phyloP scores from a whole-genome alignment of 306 rosid genomes.

The barrel medic (Medicago truncatula) region DNA sequence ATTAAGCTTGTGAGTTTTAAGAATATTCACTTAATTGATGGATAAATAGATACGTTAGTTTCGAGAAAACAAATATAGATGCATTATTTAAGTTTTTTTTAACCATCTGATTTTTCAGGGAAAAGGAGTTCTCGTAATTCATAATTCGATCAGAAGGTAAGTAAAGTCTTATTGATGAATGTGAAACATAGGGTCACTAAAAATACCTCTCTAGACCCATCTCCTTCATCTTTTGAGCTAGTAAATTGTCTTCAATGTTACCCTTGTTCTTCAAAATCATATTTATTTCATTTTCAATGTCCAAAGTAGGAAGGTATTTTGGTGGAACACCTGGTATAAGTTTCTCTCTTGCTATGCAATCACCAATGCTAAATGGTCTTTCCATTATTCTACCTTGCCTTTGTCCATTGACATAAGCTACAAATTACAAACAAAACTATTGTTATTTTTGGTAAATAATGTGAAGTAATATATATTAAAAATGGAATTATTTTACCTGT shows the following conservation, averaged over 20 bases:
- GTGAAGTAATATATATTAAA: too few species aligned
- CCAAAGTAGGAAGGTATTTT: constrained; percentile 54
- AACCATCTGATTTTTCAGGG: not conserved
- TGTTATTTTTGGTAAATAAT: not conserved
- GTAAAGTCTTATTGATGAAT: not conserved
- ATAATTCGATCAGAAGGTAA: not conserved
- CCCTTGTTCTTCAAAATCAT: constrained; percentile 57
- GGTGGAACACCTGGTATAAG: constrained; percentile 52
- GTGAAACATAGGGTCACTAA: not conserved
- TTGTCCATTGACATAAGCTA: constrained; percentile 97
- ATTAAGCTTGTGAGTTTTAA: constrained; percentile 33
- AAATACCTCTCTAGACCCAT: constrained; percentile 75
- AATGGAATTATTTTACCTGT: constrained; percentile 59
- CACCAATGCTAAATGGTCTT: constrained; percentile 76
- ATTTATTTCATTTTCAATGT: constrained; percentile 75
- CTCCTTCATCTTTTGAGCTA: constrained; percentile 83
- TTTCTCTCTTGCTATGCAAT: constrained; percentile 69
- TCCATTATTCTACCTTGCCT: constrained; percentile 92
- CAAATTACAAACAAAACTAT: constrained; percentile 29
- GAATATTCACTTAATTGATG: not conserved
- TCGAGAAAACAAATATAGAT: too few species aligned
- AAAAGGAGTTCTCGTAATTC: not conserved
- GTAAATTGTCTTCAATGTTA: constrained; percentile 52
- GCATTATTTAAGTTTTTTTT: too few species aligned
- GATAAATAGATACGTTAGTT: not conserved